Conservation (phyloP, 257 asterid species). For the Nicotiana tomentosiformis region DNA sequence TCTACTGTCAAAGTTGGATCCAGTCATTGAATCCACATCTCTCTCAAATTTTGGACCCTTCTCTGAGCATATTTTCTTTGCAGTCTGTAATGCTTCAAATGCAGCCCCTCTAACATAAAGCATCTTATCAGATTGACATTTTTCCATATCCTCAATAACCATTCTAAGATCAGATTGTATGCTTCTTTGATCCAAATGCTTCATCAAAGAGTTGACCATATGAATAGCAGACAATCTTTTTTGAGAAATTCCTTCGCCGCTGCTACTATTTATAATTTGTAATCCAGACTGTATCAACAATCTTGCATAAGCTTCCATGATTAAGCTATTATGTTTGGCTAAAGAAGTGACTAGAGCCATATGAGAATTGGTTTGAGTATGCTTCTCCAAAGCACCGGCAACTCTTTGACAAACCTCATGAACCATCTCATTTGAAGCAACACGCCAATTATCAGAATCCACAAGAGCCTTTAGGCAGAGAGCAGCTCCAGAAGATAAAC, state of each 20-base stretch:
- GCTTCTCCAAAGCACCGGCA: constrained; percentile 79
- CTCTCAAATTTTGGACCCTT: constrained; percentile 44
- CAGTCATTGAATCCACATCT: constrained; percentile 37
- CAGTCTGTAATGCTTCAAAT: constrained; percentile 74
- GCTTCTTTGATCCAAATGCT: constrained; percentile 73
- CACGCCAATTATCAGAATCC: constrained; percentile 89
- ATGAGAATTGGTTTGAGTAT: constrained; percentile 64
- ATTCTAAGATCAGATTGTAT: constrained; percentile 56
- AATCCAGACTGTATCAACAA: constrained; percentile 60
- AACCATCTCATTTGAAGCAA: constrained; percentile 73
- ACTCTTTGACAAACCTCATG: constrained; percentile 93
- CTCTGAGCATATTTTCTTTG: constrained; percentile 51
- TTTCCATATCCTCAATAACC: constrained; percentile 77
- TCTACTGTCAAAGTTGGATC: constrained; percentile 45
- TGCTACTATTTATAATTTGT: constrained; percentile 51
- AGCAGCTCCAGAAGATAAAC: constrained; percentile 87
- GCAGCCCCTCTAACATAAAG: constrained; percentile 88
- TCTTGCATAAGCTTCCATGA: constrained; percentile 89
- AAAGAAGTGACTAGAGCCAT: constrained; percentile 75
- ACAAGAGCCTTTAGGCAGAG: constrained; percentile 82
- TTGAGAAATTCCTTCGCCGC: constrained; percentile 61
- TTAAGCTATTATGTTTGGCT: constrained; percentile 75
- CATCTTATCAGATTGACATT: constrained; percentile 73
- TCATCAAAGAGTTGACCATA: constrained; percentile 78
- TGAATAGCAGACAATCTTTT: constrained; percentile 79